Conservation (phyloP, 305 asterid genomes). For the Fraxinus platypoda region DNA sequence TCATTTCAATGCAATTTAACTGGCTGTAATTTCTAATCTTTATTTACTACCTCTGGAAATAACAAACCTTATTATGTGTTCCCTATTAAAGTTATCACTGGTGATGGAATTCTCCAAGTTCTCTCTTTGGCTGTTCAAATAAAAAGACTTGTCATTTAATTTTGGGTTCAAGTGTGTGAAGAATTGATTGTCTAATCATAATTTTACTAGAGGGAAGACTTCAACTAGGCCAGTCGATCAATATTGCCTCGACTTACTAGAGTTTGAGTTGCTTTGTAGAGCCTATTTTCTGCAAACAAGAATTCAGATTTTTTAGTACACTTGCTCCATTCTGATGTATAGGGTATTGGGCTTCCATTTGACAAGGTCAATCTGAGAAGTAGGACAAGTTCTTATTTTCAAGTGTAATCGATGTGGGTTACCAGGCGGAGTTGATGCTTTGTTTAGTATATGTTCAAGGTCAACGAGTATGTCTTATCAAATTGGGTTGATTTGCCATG, state of each 20-base stretch:
- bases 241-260: neutral
- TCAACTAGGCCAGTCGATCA: neutral
- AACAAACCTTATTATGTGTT: neutral
- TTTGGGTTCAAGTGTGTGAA: neutral
- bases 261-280: neutral
- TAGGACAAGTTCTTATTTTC: neutral
- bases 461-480: neutral
- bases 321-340: neutral
- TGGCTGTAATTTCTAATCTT: slow-evolving; percentile 13
- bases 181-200: neutral
- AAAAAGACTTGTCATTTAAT: neutral
- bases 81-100: slow-evolving; percentile 3
- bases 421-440: neutral
- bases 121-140: neutral
- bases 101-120: neutral
- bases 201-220: neutral
- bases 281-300: neutral
- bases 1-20: slow-evolving; percentile 8
- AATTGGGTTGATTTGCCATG: neutral
- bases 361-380: neutral
- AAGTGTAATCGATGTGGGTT: neutral
- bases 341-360: neutral
- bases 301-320: neutral
- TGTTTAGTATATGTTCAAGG: neutral
- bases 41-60: slow-evolving; percentile 16